These are phyloP conservation scores for Rhytidiadelphus loreus DNA, from an alignment of 225 moss, liverwort and hornwort genomes.

Conservation along the genomic window DNA sequence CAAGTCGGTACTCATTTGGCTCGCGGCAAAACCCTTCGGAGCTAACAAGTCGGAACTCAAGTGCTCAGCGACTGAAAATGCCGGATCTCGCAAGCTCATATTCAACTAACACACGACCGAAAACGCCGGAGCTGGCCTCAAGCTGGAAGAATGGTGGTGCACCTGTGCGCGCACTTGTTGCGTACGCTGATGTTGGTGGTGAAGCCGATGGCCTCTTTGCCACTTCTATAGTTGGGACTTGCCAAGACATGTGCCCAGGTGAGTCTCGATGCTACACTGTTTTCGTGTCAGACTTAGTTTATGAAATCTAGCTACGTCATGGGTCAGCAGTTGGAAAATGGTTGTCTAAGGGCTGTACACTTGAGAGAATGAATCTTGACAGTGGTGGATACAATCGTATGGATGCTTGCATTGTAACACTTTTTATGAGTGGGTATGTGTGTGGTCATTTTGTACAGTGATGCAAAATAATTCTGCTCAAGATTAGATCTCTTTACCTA, in stretches of 20 bases:
- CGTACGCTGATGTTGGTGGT: constrained; percentile 26
- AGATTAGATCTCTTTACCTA: not conserved
- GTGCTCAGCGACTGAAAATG: not conserved
- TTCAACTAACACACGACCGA: not conserved
- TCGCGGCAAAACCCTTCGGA: not conserved
- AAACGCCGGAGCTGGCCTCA: not conserved
- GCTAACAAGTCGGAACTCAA: not conserved
- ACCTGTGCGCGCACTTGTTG: constrained; percentile 26
- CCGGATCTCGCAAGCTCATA: constrained; percentile 9
- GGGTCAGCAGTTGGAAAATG: not conserved
- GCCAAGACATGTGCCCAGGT: constrained; percentile 97
- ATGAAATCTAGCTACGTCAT: not conserved
- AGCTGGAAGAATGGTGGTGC: not conserved
- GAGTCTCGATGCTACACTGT: not conserved
- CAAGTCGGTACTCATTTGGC: not conserved
- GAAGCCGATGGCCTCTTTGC: constrained; percentile 37
- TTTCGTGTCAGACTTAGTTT: not conserved
- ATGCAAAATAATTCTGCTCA: not conserved
- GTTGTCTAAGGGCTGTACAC: not conserved
- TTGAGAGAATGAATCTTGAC: not conserved
- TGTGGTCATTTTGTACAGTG: not conserved
- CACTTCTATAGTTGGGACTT: constrained; percentile 70
- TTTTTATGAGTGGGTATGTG: not conserved
- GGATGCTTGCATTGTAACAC: not conserved
- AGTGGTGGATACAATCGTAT: not conserved